Evolutionary conservation across 306 rosid genomes (phyloP).

Genomic region (Medicago truncatula): MtrunA17r5.0-ANR NC_053045.1:62484501-62485000

Average conservation of each 20-base stretch:
- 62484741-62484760: background rate
- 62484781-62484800: conserved; percentile 23
- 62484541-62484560: conserved; percentile 93
- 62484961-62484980: background rate
- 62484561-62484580: conserved; percentile 83
- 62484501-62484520: conserved; percentile 96
- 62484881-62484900: background rate
- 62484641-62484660: conserved; percentile 86
- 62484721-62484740: conserved; percentile 17
- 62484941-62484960: background rate
- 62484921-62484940: background rate
- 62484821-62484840: background rate
- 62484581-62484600: conserved; percentile 75
- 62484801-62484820: background rate
- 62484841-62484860: no score
- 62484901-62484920: background rate
- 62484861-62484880: background rate
- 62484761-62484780: conserved; percentile 10
- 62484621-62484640: conserved; percentile 89
- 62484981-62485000: background rate
- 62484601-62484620: conserved; percentile 86
- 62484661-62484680: conserved; percentile 93
- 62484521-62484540: conserved; percentile 76
- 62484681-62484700: conserved; percentile 81
- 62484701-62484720: conserved; percentile 35